Conservation (phyloP, 805 yeast genomes). For the Spathaspora passalidarum region DNA sequence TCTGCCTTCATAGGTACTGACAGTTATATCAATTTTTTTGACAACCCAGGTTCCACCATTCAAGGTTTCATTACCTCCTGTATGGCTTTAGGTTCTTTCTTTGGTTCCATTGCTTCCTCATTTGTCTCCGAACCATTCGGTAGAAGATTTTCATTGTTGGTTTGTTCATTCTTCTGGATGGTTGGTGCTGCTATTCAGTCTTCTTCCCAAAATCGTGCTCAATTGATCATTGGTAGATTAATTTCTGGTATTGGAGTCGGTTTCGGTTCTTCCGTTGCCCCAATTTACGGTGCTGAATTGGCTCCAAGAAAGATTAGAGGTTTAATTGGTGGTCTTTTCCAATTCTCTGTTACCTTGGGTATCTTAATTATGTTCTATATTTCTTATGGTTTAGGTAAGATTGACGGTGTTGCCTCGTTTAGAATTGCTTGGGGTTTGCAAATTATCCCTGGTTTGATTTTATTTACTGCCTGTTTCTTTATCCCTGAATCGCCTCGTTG, state of each 20-base stretch:
- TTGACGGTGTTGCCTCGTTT: conserved; percentile 38
- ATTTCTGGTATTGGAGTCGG: conserved; percentile 67
- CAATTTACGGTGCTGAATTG: conserved; percentile 64
- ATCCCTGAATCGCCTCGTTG: conserved; percentile 50
- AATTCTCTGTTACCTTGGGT: conserved; percentile 63
- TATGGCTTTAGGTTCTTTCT: conserved; percentile 73
- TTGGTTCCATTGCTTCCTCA: conserved; percentile 63
- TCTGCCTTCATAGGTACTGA: conserved; percentile 55
- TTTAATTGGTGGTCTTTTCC: conserved; percentile 57
- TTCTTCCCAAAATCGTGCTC: conserved; percentile 39
- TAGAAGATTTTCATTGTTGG: conserved; percentile 36
- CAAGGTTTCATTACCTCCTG: conserved; percentile 78
- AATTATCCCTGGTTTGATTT: conserved; percentile 35
- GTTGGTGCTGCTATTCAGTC: conserved; percentile 40
- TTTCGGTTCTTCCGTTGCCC: conserved; percentile 62
- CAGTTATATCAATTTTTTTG: conserved; percentile 52
- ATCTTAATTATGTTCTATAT: conserved; percentile 59
- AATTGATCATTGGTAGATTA: conserved; percentile 51
- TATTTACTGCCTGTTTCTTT: conserved; percentile 32
- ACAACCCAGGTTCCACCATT: conserved; percentile 38
- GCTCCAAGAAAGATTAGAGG: conserved; percentile 62
- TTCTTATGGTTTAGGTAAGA: conserved; percentile 50
- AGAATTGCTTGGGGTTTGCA: conserved; percentile 40
- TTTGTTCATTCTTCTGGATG: conserved; percentile 41
- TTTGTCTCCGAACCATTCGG: conserved; percentile 42